These are phyloP conservation scores for Wickerhamomyces strasburgensis DNA, from an alignment of 805 yeast species.

Conservation along the genomic window DNA sequence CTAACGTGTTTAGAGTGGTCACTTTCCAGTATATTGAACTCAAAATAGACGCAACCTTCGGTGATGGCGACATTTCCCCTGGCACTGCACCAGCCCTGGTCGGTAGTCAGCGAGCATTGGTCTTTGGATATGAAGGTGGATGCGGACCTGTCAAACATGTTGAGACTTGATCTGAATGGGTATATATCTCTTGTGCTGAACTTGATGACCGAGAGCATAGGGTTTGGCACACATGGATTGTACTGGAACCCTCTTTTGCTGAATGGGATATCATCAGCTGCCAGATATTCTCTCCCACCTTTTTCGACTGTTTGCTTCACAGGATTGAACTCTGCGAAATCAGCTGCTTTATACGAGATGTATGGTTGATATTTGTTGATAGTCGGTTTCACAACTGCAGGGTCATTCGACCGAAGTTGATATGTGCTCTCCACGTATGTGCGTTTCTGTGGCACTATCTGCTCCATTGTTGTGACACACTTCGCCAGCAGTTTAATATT, in stretches of 20 bases:
- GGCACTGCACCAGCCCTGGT: conserved; percentile 75
- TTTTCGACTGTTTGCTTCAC: conserved; percentile 2
- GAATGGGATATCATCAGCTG: conserved; percentile 72
- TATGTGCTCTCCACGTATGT: conserved; percentile 2
- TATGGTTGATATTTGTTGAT: conserved; percentile 23
- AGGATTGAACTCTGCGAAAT: conserved; percentile 17
- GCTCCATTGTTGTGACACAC: too few relatives aligned
- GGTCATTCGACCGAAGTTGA: too few relatives aligned
- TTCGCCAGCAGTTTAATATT: too few relatives aligned
- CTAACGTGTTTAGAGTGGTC: conserved; percentile 55
- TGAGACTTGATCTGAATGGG: conserved; percentile 54
- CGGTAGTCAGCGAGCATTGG: conserved; percentile 45
- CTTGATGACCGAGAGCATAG: conserved; percentile 47
- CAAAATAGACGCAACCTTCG: conserved; percentile 80
- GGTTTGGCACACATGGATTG: conserved; percentile 70
- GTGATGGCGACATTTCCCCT: conserved; percentile 70
- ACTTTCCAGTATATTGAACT: conserved; percentile 50
- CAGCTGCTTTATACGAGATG: conserved; percentile 18
- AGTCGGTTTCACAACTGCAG: background rate
- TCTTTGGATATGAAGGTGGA: conserved; percentile 43
- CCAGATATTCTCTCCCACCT: conserved; percentile 28
- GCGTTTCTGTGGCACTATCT: conserved; percentile 4
- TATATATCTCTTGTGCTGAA: conserved; percentile 72
- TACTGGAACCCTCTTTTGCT: conserved; percentile 78
- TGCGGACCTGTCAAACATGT: conserved; percentile 65